phyloP scores from a whole-genome alignment of 306 rosid genomes.

The Trichosanthes cucumerina region DNA sequence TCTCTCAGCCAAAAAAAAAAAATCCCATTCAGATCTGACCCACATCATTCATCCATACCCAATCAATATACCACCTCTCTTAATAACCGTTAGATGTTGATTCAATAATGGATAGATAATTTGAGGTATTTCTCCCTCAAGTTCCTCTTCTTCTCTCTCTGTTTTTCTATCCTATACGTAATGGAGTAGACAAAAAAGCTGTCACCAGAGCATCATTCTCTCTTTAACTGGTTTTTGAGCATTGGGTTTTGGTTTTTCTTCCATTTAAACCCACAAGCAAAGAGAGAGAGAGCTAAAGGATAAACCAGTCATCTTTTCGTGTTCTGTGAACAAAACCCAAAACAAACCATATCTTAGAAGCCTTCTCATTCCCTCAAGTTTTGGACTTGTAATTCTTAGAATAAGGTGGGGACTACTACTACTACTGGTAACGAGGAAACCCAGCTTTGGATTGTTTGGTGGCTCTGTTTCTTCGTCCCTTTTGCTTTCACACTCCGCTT shows the following conservation, averaged over 20 bases:
- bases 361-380: not conserved
- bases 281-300: not conserved
- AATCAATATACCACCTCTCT: no score
- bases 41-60: not conserved
- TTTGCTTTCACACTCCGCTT: not conserved
- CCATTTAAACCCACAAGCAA: not conserved
- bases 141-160: not conserved
- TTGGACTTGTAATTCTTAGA: slow-evolving; percentile 4
- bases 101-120: no score
- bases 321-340: slow-evolving; percentile 1
- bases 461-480: slow-evolving; percentile 5
- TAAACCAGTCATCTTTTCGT: not conserved
- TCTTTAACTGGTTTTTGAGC: not conserved
- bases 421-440: no score
- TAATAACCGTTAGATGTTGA: no score
- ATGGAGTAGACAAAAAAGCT: not conserved
- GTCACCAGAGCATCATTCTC: slow-evolving; percentile 6
- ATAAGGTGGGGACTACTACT: not conserved
- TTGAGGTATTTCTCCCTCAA: no score
- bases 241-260: not conserved
- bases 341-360: not conserved
- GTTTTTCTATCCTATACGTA: not conserved
- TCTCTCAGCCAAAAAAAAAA: not conserved
- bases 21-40: slow-evolving; percentile 4
- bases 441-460: not conserved